Evolutionary conservation across 2,329 filamentous ascomycete genomes (phyloP).

Genomic region (Fusarium staphyleae): DNA sequence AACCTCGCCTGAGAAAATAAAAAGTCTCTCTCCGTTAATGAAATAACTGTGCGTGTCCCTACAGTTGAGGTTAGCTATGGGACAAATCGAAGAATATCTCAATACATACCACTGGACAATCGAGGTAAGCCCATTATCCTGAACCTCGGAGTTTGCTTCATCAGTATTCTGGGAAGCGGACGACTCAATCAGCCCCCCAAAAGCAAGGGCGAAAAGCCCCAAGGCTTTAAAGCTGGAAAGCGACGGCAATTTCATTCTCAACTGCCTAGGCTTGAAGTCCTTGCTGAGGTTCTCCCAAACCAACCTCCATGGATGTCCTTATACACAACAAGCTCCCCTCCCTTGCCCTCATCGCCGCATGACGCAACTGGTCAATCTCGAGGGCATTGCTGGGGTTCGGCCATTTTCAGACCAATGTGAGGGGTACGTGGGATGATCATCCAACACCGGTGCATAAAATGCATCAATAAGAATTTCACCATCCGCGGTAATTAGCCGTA

Average conservation of each 20-base stretch:
- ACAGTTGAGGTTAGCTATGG: neutral
- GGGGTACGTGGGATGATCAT: slow-evolving; percentile 24
- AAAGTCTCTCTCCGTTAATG: slow-evolving; percentile 51
- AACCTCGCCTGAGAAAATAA: slow-evolving; percentile 53
- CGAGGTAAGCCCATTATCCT: slow-evolving; percentile 26
- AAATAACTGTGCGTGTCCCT: slow-evolving; percentile 53
- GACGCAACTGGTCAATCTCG: slow-evolving; percentile 9
- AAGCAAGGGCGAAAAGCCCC: slow-evolving; percentile 14
- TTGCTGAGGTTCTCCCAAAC: neutral
- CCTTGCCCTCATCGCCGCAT: slow-evolving; percentile 15
- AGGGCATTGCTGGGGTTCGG: slow-evolving; percentile 19
- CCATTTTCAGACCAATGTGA: slow-evolving; percentile 25
- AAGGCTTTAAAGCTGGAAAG: slow-evolving; percentile 10
- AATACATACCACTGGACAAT: slow-evolving; percentile 23
- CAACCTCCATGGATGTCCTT: neutral
- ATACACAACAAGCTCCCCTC: neutral
- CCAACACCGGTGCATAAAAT: slow-evolving; percentile 10
- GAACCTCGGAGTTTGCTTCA: slow-evolving; percentile 1
- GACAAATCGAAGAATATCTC: fast-evolving
- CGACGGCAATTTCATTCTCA: slow-evolving; percentile 25
- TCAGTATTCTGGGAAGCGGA: neutral
- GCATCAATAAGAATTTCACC: slow-evolving; percentile 33
- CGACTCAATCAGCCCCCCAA: slow-evolving; percentile 18
- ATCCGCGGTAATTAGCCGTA: slow-evolving; percentile 10
- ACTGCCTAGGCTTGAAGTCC: neutral